These are phyloP conservation scores for Porodaedalea pini DNA, from an alignment of 1,284 basidiomycete species.

Conservation along the genomic window DNA sequence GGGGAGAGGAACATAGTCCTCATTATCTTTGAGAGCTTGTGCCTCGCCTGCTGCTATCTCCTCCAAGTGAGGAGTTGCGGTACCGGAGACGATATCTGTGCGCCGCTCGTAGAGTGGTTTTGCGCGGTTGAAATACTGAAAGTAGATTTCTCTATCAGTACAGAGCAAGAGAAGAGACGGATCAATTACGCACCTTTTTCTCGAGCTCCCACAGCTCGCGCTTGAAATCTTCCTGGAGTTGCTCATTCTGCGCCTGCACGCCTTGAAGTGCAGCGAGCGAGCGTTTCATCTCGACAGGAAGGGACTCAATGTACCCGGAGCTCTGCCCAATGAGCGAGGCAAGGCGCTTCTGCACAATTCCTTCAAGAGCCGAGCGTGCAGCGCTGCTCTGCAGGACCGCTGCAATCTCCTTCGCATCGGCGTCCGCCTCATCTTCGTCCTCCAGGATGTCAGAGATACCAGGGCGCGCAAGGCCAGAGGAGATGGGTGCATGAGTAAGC, in stretches of 20 bases:
- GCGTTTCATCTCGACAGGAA: conserved; percentile 80
- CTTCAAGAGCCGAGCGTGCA: conserved; percentile 51
- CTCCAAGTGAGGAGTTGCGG: conserved; percentile 69
- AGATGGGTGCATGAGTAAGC: conserved; percentile 65
- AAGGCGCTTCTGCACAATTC: conserved; percentile 63
- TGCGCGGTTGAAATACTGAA: conserved; percentile 80
- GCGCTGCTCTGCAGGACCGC: conserved; percentile 25
- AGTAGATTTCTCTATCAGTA: background rate
- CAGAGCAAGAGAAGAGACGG: background rate
- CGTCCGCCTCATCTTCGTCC: conserved; percentile 57
- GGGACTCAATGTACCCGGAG: conserved; percentile 84
- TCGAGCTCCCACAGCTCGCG: conserved; percentile 94
- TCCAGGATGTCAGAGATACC: conserved; percentile 70
- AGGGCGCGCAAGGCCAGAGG: conserved; percentile 61
- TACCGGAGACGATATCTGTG: conserved; percentile 79
- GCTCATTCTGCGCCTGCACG: conserved; percentile 89
- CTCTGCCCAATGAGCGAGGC: conserved; percentile 71
- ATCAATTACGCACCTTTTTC: conserved; percentile 71
- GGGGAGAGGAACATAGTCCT: conserved; percentile 56
- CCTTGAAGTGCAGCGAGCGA: conserved; percentile 93
- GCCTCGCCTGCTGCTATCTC: conserved; percentile 83
- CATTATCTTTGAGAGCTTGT: conserved; percentile 64
- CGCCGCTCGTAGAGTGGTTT: conserved; percentile 90
- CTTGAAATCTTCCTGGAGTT: conserved; percentile 95
- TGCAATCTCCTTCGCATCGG: conserved; percentile 29